Conservation (phyloP, 2,329 filamentous ascomycete genomes). For the Aspergillus fischeri region DNA sequence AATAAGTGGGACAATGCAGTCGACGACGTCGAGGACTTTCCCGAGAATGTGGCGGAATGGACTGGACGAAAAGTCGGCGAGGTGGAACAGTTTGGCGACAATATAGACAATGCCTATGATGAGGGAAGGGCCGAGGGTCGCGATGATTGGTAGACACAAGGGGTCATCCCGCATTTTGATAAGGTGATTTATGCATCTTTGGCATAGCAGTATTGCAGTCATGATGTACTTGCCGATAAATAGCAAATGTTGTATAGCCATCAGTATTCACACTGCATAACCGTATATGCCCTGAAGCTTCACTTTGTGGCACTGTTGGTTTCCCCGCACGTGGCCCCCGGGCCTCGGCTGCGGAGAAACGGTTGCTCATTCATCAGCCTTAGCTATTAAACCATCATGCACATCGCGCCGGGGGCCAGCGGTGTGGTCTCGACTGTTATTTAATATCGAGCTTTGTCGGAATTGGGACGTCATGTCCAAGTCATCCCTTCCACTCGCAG, state of each 20-base stretch:
- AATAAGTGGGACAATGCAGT: slow-evolving; percentile 23
- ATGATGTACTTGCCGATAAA: not conserved
- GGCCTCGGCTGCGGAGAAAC: slow-evolving; percentile 20
- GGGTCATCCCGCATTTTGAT: not conserved
- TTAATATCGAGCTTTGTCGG: not conserved
- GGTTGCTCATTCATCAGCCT: not conserved
- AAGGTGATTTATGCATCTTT: not conserved
- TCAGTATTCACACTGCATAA: not conserved
- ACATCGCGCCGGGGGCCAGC: not conserved
- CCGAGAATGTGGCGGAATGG: slow-evolving; percentile 36
- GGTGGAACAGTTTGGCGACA: slow-evolving; percentile 42
- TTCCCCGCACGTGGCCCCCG: slow-evolving; percentile 20
- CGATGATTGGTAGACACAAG: slow-evolving; percentile 11
- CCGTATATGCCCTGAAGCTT: not conserved
- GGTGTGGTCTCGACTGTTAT: not conserved
- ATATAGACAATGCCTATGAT: slow-evolving; percentile 43
- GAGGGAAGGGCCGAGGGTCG: slow-evolving; percentile 32
- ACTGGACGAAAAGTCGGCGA: slow-evolving; percentile 40
- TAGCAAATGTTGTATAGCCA: not conserved
- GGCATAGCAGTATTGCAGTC: not conserved
- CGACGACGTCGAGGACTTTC: slow-evolving; percentile 30
- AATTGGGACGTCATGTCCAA: slow-evolving; percentile 12
- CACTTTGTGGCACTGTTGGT: not conserved
- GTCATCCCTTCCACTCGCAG: slow-evolving; percentile 54
- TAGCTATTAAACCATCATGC: not conserved